A percentile compares a stretch with the other conserved stretches of the same genome.
Conservation (phyloP, 75 land plant genomes). For the Selaginella tamariscina region DNA sequence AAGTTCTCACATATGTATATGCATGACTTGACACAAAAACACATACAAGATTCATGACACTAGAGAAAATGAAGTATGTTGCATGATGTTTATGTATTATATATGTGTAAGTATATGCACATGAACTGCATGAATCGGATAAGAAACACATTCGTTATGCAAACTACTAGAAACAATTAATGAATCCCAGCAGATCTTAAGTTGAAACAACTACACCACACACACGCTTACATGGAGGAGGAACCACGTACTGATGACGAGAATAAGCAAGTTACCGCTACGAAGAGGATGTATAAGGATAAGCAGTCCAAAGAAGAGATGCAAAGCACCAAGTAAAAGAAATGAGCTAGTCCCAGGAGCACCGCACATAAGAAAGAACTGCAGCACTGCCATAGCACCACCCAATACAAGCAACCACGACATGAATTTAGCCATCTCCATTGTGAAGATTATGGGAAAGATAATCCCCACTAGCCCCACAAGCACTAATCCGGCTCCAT, state of each 20-base stretch:
- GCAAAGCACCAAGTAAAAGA: constrained; percentile 23
- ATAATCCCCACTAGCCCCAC: constrained; percentile 24
- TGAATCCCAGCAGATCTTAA: neutral
- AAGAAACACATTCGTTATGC: no score
- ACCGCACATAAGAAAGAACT: constrained; percentile 29
- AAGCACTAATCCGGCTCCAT: constrained; percentile 21
- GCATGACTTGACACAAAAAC: no score
- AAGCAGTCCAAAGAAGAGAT: constrained; percentile 20
- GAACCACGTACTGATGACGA: constrained; percentile 25
- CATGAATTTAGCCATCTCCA: constrained; percentile 12
- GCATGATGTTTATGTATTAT: no score
- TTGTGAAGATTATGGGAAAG: constrained; percentile 20
- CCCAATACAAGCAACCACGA: constrained; percentile 29
- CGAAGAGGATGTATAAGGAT: constrained; percentile 22
- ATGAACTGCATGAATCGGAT: no score
- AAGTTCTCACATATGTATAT: no score
- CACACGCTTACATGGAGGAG: constrained; percentile 21
- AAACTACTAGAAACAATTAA: no score
- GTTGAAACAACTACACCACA: neutral
- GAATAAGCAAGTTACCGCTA: constrained; percentile 14
- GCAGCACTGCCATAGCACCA: constrained; percentile 21
- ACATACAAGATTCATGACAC: no score
- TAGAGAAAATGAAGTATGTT: no score
- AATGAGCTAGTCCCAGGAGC: constrained; percentile 32
- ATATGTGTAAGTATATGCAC: no score